Base-by-base conservation (phyloP, 306 rosid genomes). In the Cercis canadensis region DNA sequence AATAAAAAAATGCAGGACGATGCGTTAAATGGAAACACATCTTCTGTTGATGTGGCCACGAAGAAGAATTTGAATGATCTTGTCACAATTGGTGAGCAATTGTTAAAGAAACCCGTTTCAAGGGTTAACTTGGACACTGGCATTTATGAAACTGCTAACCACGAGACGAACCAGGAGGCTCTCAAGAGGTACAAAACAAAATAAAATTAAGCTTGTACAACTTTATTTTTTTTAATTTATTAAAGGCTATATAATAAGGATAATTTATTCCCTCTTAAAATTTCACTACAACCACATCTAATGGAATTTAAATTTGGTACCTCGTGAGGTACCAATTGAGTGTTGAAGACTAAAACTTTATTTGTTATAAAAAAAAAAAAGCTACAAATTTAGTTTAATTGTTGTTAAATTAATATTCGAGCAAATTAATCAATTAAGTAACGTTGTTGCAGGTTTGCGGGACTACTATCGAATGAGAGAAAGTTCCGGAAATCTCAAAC, bases 1-100 rank as follows among this genome's bases (percentile, higher is more conserved):
- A 1, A 37, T 37, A 8, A 8, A 24, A 32, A 70, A 46, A 8
- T 53, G 52, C 78, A 84, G 85, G 92, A 84, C 17, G 92, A 87
- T 58, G 71, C 85, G 7, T 36, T 87, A 40, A 36, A 1, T 8
- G 85, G 77, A 8, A 11, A 29, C 2, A 24, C 55, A 4, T 54
- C 82, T 49, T 82, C 92, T 0, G 67, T 87, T 10, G 92, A 87
- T n/a, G 21, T 74, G 4, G 84, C 89, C n/a, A 84, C 92, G 2
- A 15, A 24, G 15, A 39, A 77, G 29, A 84, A 87, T 70, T 19
- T 87, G 47, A 59, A 82, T 40, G 73, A 65, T 29, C 85, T 87
- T 21, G 75, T 82, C 31, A 58, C 60, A 60, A 67, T 69, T 39
- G 92, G 87, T 0, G 87, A 87, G 29, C 21, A 29, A 0, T 34